Base-by-base conservation (phyloP, 139 green algal genomes). In the Pleodorina starrii region DNA sequence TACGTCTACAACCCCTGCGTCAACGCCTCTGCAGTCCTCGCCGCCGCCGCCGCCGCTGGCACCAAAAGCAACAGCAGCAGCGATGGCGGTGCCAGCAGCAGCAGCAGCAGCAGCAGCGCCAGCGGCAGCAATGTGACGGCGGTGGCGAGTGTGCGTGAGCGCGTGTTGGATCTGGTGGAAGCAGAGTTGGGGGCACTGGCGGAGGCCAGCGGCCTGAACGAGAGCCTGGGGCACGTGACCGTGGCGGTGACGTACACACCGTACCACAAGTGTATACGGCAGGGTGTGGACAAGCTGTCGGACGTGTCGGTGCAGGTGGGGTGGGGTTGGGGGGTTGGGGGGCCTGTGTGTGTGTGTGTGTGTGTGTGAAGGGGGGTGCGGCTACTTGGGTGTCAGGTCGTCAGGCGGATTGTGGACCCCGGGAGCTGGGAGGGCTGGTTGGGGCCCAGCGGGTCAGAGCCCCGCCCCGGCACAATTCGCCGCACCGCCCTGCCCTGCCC, bases 1-100 rank as follows among this genome's bases (percentile, higher is more conserved):
- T 88, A 88, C 82, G 29, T 88, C 0, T 88, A 88, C n/a, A 80
- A 88, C 66, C 66, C 63, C 6, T 78, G 60, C 16, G 60, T 43
- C 1, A 43, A 51, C 40, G n/a, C n/a, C n/a, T n/a, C n/a, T n/a
- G n/a, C n/a, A n/a, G n/a, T n/a, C n/a, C n/a, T n/a, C 44, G 46
- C 23, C 23, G 25, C 43, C 43, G 29, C 11, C 25, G 25, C 23
- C 44, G 43, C 25, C 25, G 43, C 21, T n/a, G 54, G 29, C 7
- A 9, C 54, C 46, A 7, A 14, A 1, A 59, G 25, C 54, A 44
- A 3, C 51, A 72, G 43, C 73, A 21, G 73, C 23, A 19, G 43
- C 69, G 5, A 16, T 27, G 46, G 73, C 73, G 60, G 73, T 12
- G 46, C 35, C 43, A 11, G 42, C 27, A 42, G 21, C 75, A 5